Conservation (phyloP, 2,329 filamentous ascomycete genomes). For the Colletotrichum incanum region DNA sequence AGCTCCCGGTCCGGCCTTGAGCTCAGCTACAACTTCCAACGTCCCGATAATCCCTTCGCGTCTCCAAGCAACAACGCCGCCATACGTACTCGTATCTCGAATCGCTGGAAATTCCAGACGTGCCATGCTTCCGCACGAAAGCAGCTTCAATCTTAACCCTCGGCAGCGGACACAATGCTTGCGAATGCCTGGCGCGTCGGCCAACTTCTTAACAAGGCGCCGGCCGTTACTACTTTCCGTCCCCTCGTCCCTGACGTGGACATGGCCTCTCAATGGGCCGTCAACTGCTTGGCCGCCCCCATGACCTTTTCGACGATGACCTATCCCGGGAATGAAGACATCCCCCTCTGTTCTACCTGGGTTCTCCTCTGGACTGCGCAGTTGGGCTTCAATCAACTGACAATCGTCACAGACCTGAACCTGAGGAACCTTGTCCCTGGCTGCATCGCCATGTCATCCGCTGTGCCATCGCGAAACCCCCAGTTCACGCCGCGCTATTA, state of each 20-base stretch:
- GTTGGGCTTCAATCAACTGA: conserved; percentile 35
- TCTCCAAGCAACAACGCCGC: conserved; percentile 6
- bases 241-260: conserved; percentile 11
- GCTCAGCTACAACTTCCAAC: conserved; percentile 10
- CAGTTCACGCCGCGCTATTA: not conserved
- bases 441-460: conserved; percentile 1
- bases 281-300: conserved; percentile 31
- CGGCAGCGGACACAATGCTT: not conserved
- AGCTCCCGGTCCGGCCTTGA: conserved; percentile 1
- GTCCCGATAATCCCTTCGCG: not conserved
- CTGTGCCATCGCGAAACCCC: not conserved
- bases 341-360: not conserved
- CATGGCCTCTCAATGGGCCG: conserved; percentile 36
- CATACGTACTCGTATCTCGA: not conserved
- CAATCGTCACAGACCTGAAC: not conserved
- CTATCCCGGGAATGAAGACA: not conserved
- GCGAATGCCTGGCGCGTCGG: not conserved
- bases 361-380: not conserved
- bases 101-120: too few relatives aligned
- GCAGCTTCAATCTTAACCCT: not conserved
- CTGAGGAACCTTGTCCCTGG: conserved; percentile 19
- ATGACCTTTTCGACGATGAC: not conserved
- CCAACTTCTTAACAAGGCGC: not conserved
- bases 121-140: not conserved
- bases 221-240: not conserved